Evolutionary conservation across 148 eudicot genomes (phyloP).

Genomic region (Nyssa sinensis): DNA sequence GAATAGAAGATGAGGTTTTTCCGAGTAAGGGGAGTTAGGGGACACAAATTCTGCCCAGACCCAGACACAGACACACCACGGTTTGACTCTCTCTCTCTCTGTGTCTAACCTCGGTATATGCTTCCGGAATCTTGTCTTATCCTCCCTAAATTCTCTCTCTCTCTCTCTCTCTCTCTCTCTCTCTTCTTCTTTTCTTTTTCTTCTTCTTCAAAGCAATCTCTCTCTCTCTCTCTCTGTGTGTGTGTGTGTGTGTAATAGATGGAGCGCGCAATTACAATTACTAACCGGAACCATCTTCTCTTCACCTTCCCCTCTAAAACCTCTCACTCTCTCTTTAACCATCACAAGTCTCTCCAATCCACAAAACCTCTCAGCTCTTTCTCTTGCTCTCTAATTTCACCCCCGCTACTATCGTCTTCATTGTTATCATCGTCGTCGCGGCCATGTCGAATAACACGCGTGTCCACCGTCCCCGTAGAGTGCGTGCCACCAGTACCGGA

Average conservation of each 20-base stretch:
- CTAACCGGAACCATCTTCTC: constrained; percentile 26
- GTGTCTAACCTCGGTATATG: constrained; percentile 31
- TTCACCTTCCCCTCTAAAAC: constrained; percentile 21
- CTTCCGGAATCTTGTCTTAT: constrained; percentile 45
- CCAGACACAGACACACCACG: no score
- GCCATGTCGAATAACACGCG: constrained; percentile 27
- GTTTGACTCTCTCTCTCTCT: background rate
- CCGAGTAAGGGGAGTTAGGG: no score
- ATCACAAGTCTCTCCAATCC: constrained; percentile 9
- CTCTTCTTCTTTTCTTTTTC: background rate
- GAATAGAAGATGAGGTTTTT: background rate
- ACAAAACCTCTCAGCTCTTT: constrained; percentile 4
- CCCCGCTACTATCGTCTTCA: background rate
- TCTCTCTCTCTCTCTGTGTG: constrained; percentile 12
- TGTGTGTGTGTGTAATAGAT: constrained; percentile 1
- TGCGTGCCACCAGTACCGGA: constrained; percentile 54
- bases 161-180: background rate
- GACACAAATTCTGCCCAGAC: no score
- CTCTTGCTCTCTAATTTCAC: constrained; percentile 17
- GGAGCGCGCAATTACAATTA: constrained; percentile 32
- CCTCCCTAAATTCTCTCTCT: constrained; percentile 15
- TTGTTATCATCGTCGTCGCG: background rate
- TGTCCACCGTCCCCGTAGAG: constrained; percentile 66
- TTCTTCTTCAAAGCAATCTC: background rate
- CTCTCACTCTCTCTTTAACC: constrained; percentile 24